A percentile compares a stretch with the other conserved stretches of the same genome.
phyloP scores from a whole-genome alignment of 2,329 filamentous ascomycete species.

The Penicillium freii region DNA sequence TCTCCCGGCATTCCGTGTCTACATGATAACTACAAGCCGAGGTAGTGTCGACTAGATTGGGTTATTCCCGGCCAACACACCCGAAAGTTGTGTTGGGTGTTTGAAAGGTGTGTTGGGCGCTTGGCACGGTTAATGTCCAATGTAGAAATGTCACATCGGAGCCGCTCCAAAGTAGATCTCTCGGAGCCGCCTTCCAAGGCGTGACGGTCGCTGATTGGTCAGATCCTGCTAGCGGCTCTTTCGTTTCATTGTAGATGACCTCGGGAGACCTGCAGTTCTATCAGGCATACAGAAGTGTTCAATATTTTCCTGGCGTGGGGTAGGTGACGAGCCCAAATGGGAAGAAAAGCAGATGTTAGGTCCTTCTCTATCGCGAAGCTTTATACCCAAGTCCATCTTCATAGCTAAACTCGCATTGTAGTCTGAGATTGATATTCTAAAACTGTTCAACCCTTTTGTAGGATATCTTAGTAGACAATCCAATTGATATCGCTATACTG shows the following conservation, averaged over 20 bases:
- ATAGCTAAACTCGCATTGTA: background rate
- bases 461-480: background rate
- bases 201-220: background rate
- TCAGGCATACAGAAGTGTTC: background rate
- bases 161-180: background rate
- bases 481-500: background rate
- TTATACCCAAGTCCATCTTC: too few species aligned
- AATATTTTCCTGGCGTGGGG: background rate
- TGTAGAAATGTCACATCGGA: background rate
- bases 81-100: too few species aligned
- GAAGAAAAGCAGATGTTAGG: background rate
- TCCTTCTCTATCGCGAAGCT: background rate
- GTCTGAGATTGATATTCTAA: background rate
- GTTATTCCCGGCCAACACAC: background rate
- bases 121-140: too few species aligned
- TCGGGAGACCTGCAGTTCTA: background rate
- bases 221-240: background rate
- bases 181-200: background rate
- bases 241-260: background rate
- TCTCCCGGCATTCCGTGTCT: constrained; percentile 9
- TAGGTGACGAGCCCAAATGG: background rate
- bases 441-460: background rate
- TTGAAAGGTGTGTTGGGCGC: too few species aligned
- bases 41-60: background rate
- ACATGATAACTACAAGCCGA: background rate